A percentile compares a stretch with the other conserved stretches of the same genome.
phyloP scores from a whole-genome alignment of 306 rosid genomes.

The Morella rubra region DNA sequence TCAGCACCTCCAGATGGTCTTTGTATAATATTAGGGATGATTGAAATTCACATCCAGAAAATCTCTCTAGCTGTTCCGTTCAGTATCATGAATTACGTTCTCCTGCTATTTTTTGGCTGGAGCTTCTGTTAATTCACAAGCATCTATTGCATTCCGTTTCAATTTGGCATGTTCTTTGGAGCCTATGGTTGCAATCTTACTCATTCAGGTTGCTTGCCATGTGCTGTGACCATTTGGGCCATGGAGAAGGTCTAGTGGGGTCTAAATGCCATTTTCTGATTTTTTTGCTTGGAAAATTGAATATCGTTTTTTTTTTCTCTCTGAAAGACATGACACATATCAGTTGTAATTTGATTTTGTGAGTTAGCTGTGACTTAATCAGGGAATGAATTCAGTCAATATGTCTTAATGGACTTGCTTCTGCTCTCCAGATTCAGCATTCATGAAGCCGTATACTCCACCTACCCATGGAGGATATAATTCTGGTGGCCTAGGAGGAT shows the following conservation, averaged over 20 bases:
- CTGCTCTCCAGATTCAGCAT: constrained; percentile 56
- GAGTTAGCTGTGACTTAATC: constrained; percentile 19
- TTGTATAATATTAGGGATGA: not conserved
- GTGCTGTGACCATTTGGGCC: not conserved
- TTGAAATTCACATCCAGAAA: not conserved
- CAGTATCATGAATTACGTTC: not conserved
- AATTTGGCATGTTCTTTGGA: not conserved
- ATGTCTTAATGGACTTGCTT: constrained; percentile 27
- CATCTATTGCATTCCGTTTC: constrained; percentile 3
- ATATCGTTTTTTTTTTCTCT: not conserved
- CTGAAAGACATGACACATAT: not conserved
- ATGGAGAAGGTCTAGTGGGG: constrained; percentile 6
- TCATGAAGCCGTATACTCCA: constrained; percentile 74
- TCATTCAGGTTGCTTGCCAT: not conserved
- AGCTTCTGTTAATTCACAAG: not conserved
- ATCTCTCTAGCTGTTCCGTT: not conserved
- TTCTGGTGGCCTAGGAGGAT: not conserved
- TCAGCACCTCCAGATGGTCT: not conserved
- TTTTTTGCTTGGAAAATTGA: not conserved
- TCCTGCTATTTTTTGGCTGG: not conserved
- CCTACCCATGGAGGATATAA: constrained; percentile 22
- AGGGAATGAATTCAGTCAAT: constrained; percentile 17
- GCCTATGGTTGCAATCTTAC: constrained; percentile 8
- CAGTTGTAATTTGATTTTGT: constrained; percentile 1
- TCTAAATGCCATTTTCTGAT: constrained; percentile 10